Evolutionary conservation across 2,329 filamentous ascomycete genomes (phyloP).

Genomic region (Aspergillus sp.): DNA sequence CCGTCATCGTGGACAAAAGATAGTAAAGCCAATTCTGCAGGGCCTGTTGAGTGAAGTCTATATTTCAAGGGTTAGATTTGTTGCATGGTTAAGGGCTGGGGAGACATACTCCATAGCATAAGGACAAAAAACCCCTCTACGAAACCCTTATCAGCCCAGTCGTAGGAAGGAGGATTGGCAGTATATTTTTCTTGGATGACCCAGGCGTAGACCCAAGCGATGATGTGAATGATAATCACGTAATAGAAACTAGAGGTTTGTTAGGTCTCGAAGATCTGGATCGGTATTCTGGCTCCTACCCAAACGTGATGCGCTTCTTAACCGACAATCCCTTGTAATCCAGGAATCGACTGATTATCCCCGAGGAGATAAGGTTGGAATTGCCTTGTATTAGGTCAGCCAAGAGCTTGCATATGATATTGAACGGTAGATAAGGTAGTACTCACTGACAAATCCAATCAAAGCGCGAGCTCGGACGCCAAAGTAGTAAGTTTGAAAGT

Average conservation of each 20-base stretch:
- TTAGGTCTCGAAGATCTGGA: neutral
- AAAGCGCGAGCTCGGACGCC: constrained; percentile 48
- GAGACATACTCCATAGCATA: constrained; percentile 43
- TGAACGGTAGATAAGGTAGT: neutral
- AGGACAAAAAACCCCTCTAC: constrained; percentile 51
- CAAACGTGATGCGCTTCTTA: constrained; percentile 44
- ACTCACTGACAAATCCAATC: constrained; percentile 45
- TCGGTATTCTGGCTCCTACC: constrained; percentile 10
- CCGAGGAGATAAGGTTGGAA: constrained; percentile 45
- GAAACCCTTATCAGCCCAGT: constrained; percentile 47
- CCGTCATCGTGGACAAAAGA: constrained; percentile 54
- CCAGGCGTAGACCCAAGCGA: constrained; percentile 55
- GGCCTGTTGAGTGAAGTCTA: constrained; percentile 50
- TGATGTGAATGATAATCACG: constrained; percentile 45
- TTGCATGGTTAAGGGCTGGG: neutral
- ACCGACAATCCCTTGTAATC: constrained; percentile 43
- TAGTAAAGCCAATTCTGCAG: constrained; percentile 60
- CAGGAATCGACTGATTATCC: constrained; percentile 46
- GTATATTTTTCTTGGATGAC: constrained; percentile 55
- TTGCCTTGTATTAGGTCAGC: constrained; percentile 25
- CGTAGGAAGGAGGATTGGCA: constrained; percentile 38
- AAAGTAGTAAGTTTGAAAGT: constrained; percentile 53
- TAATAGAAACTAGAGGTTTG: constrained; percentile 42
- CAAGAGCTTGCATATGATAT: neutral
- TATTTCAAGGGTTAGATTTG: constrained; percentile 1